phyloP scores from a whole-genome alignment of 163 green algal species.

The Chlamydomonas reinhardtii region DNA sequence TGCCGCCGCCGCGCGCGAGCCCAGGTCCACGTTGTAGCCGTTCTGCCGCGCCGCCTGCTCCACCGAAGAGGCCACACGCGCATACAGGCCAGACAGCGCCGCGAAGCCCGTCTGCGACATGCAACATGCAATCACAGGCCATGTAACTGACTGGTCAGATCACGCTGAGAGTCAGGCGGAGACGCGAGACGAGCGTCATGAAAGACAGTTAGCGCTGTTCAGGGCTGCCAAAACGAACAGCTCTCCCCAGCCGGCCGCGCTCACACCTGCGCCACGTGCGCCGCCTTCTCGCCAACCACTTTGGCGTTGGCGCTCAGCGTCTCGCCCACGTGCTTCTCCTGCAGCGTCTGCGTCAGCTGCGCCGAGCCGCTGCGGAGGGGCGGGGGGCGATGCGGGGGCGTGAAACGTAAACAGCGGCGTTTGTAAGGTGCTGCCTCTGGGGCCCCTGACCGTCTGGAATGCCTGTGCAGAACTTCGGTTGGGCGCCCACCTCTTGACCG shows the following conservation, averaged over 20 bases:
- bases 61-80: constrained; percentile 78
- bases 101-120: constrained; percentile 24
- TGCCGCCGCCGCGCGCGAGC: constrained; percentile 58
- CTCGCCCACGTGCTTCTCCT: constrained; percentile 69
- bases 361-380: constrained; percentile 39
- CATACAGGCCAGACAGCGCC: constrained; percentile 77
- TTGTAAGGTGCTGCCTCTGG: not conserved
- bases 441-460: too few species aligned
- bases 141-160: too few species aligned
- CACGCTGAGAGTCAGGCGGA: too few species aligned
- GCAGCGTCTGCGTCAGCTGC: constrained; percentile 58
- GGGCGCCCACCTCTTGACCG: constrained; percentile 39
- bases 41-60: constrained; percentile 80
- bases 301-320: constrained; percentile 64
- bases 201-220: too few species aligned
- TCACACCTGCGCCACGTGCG: constrained; percentile 64
- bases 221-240: too few species aligned
- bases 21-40: constrained; percentile 84
- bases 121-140: too few species aligned
- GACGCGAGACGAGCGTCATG: too few species aligned
- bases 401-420: too few species aligned
- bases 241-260: too few species aligned
- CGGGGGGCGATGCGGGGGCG: not conserved
- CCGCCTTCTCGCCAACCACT: constrained; percentile 73
- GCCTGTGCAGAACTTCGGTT: too few species aligned